Evolutionary conservation across 2,329 filamentous ascomycete species (phyloP).

Genomic region (Tricladium varicosporioides): DNA sequence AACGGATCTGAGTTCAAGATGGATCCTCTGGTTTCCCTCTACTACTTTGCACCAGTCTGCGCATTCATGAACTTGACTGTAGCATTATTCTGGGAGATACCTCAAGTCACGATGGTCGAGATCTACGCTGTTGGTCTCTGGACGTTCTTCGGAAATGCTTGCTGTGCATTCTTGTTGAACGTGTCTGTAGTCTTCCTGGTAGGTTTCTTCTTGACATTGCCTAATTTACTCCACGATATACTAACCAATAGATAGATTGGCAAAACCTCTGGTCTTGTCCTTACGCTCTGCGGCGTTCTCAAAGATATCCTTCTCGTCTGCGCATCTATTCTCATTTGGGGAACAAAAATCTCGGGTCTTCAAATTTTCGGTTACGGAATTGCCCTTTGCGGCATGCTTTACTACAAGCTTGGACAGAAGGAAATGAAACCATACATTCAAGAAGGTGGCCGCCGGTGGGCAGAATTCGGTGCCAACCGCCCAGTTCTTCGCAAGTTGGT

Average conservation of each 20-base stretch:
- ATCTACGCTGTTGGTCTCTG: conserved; percentile 71
- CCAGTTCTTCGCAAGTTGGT: conserved; percentile 77
- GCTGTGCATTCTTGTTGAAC: conserved; percentile 78
- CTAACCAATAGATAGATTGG: conserved; percentile 60
- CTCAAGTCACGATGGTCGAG: conserved; percentile 65
- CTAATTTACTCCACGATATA: neutral
- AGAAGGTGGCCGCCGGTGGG: conserved; percentile 75
- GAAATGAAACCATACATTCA: conserved; percentile 77
- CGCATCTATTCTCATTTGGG: conserved; percentile 80
- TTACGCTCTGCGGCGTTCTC: conserved; percentile 83
- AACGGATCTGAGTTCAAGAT: conserved; percentile 87
- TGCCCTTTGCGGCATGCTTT: conserved; percentile 74
- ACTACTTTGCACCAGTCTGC: conserved; percentile 86
- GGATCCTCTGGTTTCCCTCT: conserved; percentile 84
- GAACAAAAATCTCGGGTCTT: conserved; percentile 68
- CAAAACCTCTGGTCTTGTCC: conserved; percentile 81
- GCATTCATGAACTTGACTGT: conserved; percentile 77
- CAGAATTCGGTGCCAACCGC: conserved; percentile 76
- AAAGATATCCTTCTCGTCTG: conserved; percentile 83
- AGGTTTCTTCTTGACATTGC: conserved; percentile 38
- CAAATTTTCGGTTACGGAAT: conserved; percentile 85
- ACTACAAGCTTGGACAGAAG: conserved; percentile 83
- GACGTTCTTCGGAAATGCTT: conserved; percentile 72
- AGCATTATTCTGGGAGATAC: conserved; percentile 72
- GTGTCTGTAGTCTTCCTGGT: conserved; percentile 84